phyloP scores from a whole-genome alignment of 352 stramenopile genomes.

The Globisporangium barbulae region DNA sequence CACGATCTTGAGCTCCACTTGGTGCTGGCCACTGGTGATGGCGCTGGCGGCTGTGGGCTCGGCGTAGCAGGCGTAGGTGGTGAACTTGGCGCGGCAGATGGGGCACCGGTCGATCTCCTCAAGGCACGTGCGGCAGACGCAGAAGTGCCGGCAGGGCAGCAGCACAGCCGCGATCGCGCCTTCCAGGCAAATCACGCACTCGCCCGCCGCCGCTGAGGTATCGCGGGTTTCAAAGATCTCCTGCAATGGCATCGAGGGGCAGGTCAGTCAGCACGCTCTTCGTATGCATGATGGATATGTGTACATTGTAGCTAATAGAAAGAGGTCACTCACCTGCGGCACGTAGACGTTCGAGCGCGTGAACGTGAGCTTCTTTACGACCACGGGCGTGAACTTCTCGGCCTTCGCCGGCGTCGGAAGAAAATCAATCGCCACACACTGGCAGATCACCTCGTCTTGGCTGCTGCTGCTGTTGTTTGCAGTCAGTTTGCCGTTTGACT shows the following conservation, averaged over 20 bases:
- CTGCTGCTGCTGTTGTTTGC: neutral
- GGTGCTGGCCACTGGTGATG: neutral
- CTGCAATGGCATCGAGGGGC: conserved; percentile 16
- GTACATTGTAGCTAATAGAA: neutral
- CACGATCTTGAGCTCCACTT: conserved; percentile 15
- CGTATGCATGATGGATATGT: neutral
- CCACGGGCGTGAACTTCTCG: conserved; percentile 26
- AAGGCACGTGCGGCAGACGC: conserved; percentile 59
- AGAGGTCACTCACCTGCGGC: conserved; percentile 28
- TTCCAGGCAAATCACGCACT: conserved; percentile 73
- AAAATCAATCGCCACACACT: conserved; percentile 58
- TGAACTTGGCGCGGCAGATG: conserved; percentile 62
- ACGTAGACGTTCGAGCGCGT: conserved; percentile 34
- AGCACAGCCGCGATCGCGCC: conserved; percentile 33
- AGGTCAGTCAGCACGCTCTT: neutral
- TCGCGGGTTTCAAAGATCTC: conserved; percentile 50
- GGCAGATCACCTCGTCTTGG: conserved; percentile 31
- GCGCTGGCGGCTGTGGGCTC: neutral
- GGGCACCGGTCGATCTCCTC: conserved; percentile 71
- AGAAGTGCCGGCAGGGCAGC: conserved; percentile 64
- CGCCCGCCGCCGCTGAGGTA: conserved; percentile 19
- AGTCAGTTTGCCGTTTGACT: conserved; percentile 1
- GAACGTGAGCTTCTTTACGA: conserved; percentile 51
- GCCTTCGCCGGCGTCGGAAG: conserved; percentile 38
- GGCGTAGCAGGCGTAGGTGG: conserved; percentile 47